Conservation (phyloP, 208 protist species). For the Giardia duodenalis region DNA sequence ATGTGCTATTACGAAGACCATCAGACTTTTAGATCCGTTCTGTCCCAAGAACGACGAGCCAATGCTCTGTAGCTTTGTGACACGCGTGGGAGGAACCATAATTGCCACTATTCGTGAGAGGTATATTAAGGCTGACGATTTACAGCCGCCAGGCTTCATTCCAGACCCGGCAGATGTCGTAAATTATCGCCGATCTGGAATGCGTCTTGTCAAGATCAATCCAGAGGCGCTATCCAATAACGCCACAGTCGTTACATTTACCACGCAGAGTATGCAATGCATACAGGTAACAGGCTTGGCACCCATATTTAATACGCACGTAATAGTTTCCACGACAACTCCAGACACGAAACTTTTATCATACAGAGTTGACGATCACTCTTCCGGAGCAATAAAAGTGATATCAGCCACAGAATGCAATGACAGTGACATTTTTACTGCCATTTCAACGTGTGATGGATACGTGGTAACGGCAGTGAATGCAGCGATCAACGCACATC, state of each 20-base stretch:
- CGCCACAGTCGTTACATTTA: neutral
- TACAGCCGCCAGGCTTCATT: neutral
- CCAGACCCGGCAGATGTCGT: neutral
- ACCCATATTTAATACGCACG: neutral
- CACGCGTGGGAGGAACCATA: neutral
- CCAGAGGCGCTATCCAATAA: neutral
- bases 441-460: neutral
- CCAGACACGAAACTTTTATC: neutral
- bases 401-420: neutral
- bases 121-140: neutral
- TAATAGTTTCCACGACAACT: neutral
- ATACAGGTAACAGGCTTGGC: neutral
- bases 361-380: neutral
- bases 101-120: neutral
- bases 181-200: neutral
- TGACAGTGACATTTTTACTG: neutral
- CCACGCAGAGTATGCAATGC: neutral
- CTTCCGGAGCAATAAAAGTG: neutral
- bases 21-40: neutral
- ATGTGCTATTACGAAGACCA: neutral
- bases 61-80: neutral
- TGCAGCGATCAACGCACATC: neutral
- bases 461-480: neutral
- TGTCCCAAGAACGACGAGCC: neutral
- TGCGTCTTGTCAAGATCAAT: neutral